A percentile compares a stretch with the other conserved stretches of the same genome.
These are phyloP conservation scores for Solanum hybrid DNA, from an alignment of 305 asterid genomes.

Conservation along the genomic window DNA sequence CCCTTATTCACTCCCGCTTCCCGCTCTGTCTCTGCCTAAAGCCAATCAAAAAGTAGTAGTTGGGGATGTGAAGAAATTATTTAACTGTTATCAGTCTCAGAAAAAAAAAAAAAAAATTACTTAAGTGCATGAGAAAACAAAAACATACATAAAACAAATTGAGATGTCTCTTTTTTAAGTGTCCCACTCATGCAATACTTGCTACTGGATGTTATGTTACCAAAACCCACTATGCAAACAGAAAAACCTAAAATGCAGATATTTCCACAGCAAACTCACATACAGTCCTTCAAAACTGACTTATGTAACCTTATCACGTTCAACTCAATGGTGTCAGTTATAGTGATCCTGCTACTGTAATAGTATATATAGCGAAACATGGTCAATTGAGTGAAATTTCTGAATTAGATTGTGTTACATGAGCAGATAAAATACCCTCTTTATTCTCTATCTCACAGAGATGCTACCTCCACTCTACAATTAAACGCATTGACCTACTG, in stretches of 20 bases:
- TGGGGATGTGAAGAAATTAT: not conserved
- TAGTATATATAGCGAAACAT: not conserved
- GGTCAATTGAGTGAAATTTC: not conserved
- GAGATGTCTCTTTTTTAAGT: not conserved
- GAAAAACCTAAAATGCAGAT: not conserved
- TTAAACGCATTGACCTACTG: not conserved
- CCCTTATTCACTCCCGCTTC: conserved; percentile 91
- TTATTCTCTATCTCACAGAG: not conserved
- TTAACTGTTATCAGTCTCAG: not conserved
- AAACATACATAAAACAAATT: not conserved
- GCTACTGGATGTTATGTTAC: not conserved
- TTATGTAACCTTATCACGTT: not conserved
- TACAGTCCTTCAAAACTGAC: not conserved
- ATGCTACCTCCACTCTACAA: not conserved
- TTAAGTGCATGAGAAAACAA: not conserved
- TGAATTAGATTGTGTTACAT: not conserved
- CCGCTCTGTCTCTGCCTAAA: conserved; percentile 84
- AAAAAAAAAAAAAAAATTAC: not conserved
- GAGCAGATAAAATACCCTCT: not conserved
- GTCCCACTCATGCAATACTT: not conserved
- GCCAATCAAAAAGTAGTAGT: conserved; percentile 8
- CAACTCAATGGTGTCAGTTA: not conserved
- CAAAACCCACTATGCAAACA: not conserved
- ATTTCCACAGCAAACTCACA: not conserved
- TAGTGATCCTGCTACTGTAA: not conserved